A percentile compares a stretch with the other conserved stretches of the same genome.
Evolutionary conservation across 2,329 filamentous ascomycete species (phyloP).

Genomic region (Thielaviopsis euricoi): DNA sequence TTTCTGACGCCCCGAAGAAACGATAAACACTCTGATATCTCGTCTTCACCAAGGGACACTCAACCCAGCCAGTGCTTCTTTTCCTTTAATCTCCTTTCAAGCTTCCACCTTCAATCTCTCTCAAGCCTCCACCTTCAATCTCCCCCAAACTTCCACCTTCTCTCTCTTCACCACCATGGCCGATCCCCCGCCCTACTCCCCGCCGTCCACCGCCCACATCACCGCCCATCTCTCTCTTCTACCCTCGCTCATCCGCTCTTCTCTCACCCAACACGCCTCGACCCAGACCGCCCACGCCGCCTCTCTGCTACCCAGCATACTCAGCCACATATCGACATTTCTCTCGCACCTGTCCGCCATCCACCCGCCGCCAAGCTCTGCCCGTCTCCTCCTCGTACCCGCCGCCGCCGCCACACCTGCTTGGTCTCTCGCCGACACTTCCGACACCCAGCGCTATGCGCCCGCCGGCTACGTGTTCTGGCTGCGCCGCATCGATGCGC

Average conservation of each 20-base stretch:
- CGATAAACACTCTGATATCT: no score
- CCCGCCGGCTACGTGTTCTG: neutral
- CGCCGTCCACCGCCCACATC: constrained; percentile 16
- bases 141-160: neutral
- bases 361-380: constrained; percentile 18
- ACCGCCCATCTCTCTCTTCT: constrained; percentile 22
- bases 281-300: constrained; percentile 23
- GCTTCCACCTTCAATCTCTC: no score
- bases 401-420: constrained; percentile 21
- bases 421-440: constrained; percentile 21
- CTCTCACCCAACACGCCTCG: constrained; percentile 19
- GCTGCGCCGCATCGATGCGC: neutral
- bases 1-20: no score
- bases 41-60: no score
- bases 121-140: no score
- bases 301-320: constrained; percentile 23
- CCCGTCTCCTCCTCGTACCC: constrained; percentile 31
- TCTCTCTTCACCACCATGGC: neutral
- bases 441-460: neutral
- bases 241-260: constrained; percentile 21
- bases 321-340: constrained; percentile 26
- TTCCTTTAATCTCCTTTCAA: no score
- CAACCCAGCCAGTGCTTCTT: no score
- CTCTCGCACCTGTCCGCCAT: constrained; percentile 22
- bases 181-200: neutral